Conservation (phyloP, 2,329 filamentous ascomycete species). For the Escovopsis sp. region DNA sequence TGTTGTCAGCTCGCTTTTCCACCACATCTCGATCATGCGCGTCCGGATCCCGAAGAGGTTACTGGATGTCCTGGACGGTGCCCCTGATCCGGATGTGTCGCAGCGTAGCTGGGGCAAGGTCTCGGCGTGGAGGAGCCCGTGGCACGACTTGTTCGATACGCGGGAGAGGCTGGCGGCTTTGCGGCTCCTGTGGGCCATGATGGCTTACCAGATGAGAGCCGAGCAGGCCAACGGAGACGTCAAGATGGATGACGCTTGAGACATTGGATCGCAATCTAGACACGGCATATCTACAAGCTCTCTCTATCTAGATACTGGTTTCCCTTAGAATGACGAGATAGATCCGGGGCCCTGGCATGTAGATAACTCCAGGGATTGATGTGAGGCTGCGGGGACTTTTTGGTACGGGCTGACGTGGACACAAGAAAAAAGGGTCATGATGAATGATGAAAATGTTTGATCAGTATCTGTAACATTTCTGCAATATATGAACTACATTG, state of each 20-base stretch:
- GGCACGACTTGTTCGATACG: slow-evolving; percentile 44
- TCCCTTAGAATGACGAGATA: no score
- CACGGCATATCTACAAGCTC: no score
- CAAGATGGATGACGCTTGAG: slow-evolving; percentile 14
- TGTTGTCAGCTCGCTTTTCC: slow-evolving; percentile 45
- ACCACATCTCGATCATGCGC: slow-evolving; percentile 44
- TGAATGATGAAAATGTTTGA: no score
- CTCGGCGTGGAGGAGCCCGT: slow-evolving; percentile 41
- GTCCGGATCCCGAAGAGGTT: slow-evolving; percentile 42
- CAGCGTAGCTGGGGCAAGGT: slow-evolving; percentile 35
- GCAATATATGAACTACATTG: no score
- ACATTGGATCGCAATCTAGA: no score
- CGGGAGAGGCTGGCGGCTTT: slow-evolving; percentile 42
- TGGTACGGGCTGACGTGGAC: no score
- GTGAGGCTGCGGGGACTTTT: no score
- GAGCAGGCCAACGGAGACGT: slow-evolving; percentile 12
- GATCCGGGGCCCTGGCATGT: no score
- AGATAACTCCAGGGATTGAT: no score
- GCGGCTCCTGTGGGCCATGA: slow-evolving; percentile 42
- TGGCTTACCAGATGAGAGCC: slow-evolving; percentile 45
- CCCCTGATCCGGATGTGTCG: slow-evolving; percentile 17
- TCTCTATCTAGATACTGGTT: no score
- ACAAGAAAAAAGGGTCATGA: no score
- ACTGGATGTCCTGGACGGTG: slow-evolving; percentile 37
- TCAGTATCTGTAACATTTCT: no score